Base-by-base conservation (phyloP, 257 asterid species). In the Galeopsis tetrahit region DNA sequence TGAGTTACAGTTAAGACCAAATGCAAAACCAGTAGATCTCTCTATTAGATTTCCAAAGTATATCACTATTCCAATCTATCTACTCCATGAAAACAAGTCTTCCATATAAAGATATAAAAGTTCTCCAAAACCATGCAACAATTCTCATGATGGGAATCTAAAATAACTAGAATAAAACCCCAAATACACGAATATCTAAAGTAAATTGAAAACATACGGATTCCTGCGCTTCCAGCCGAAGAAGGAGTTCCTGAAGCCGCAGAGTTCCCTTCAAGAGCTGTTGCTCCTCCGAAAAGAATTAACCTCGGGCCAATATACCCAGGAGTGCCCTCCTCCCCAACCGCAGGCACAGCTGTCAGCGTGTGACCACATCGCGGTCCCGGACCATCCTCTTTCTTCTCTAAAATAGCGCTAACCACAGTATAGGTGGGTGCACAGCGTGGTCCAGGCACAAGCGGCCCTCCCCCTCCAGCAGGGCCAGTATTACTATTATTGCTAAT, bases 141-240 rank as follows among this genome's bases (percentile, higher is more conserved):
- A 63, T 63, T 60, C 68, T 44, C 61, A 48, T 35, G 60, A 21
- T 36, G 9, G 21, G 36, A 49, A 56, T 49, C 60, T 21, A 64
- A 44, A 53, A 51, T 4, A 75, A 28, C 28, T 31, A 55, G 7
- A 73, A 48, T 10, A 28, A 48, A 75, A 65, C 71, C 39, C 70
- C 69, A 57, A 51, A 62, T 9, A 73, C 42, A 32, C 11, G 44
- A 72, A 69, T 42, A 62, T 62, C 72, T 40, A 34, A 70, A 69
- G 58, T 33, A 6, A 13, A 1, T 32, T 31, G 68, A 71, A 43
- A 69, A 77, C 99, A 39, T 92, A 95, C 99, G 81, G 73, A 95
- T 95, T 77, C 99, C 99, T 38, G 98, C 96, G 76, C 97, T 95
- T 84, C 99, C 99, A n/a, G 97, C 99, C 5, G 99, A 90, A 15